Evolutionary conservation across 305 asterid species (phyloP).

Genomic region (Ruellia speciosa): DNA sequence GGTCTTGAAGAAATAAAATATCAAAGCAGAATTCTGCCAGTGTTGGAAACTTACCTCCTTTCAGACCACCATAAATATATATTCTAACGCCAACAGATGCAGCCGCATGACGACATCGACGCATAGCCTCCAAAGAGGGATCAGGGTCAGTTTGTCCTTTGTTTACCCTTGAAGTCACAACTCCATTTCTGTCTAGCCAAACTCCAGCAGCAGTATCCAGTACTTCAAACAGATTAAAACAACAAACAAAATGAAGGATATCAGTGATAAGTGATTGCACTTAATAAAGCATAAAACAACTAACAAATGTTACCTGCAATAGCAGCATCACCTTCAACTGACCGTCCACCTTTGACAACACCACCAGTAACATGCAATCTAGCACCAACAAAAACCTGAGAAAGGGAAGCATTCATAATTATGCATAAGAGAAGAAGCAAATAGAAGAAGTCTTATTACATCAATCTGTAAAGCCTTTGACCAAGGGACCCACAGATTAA

Average conservation of each 20-base stretch:
- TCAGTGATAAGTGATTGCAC: slow-evolving; percentile 12
- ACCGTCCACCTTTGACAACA: slow-evolving; percentile 93
- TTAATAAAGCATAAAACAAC: slow-evolving; percentile 22
- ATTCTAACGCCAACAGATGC: slow-evolving; percentile 91
- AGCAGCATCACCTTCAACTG: slow-evolving; percentile 90
- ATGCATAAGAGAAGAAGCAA: slow-evolving; percentile 16
- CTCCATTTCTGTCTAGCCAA: slow-evolving; percentile 89
- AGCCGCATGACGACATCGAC: slow-evolving; percentile 97
- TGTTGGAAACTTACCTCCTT: slow-evolving; percentile 58
- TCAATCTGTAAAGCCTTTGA: neutral
- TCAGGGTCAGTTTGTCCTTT: slow-evolving; percentile 58
- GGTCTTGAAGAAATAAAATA: slow-evolving; percentile 12
- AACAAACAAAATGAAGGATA: slow-evolving; percentile 16
- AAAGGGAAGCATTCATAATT: slow-evolving; percentile 17
- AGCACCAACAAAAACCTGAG: slow-evolving; percentile 96
- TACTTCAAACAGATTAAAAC: slow-evolving; percentile 40
- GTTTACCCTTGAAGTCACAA: slow-evolving; percentile 71
- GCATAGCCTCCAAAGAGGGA: slow-evolving; percentile 73
- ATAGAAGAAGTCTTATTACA: neutral
- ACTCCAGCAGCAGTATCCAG: slow-evolving; percentile 99
- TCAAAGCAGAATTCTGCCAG: slow-evolving; percentile 11
- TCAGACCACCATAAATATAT: slow-evolving; percentile 83
- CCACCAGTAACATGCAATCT: slow-evolving; percentile 99
- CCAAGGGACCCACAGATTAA: neutral
- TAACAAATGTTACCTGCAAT: slow-evolving; percentile 53